Base-by-base conservation (phyloP, 1,139 yeast species). In the Pneumocystis oryctolagi region DNA sequence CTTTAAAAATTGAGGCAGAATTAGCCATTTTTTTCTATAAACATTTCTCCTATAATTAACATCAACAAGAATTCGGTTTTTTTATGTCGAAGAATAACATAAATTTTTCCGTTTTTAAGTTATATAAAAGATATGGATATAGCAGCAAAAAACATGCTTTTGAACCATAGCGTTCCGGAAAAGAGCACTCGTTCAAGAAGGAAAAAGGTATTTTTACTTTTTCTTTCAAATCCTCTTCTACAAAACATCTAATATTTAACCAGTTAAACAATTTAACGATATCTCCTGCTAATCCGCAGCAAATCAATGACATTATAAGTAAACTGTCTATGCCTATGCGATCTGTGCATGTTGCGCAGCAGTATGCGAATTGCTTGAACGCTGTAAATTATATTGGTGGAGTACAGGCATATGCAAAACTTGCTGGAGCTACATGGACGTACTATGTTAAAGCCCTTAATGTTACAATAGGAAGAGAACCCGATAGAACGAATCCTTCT, bases 321-420 rank as follows among this genome's bases (percentile, higher is more conserved):
- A 66, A 63, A 28, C 65, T 68, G 53, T 58, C 66, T 2, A 65
- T 70, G 66, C 71, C 71, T 14, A 60, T 63, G 35, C 69, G 68
- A 20, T 63, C 66, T 28, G 70, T 75, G 25, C 74, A 71, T 59
- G 85, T 82, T 6, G 78, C 84, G 18, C 73, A 73, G 32, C 78
- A 74, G 32, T 80, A 77, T 68, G 76, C 84, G 16, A 92, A 92
- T 73, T 89, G 85, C 61, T 81, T 82, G 67, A 65, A 65, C 14
- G 62, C 68, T 30, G 60, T 62, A 47, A 85, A 87, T 69, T 77
- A 82, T 65, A 90, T 88, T 65, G 81, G 88, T 42, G 96, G 89
- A 72, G 92, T 92, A 25, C 96, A 89, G 74, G 97, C 97, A 0
- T 92, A 90, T 73, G 97, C 97, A 20, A 64, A 65, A 60, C 59